Evolutionary conservation across 305 asterid genomes (phyloP), one percentile per base, ranked within the genome.

Genomic region (Fraxinus floribunda): DNA sequence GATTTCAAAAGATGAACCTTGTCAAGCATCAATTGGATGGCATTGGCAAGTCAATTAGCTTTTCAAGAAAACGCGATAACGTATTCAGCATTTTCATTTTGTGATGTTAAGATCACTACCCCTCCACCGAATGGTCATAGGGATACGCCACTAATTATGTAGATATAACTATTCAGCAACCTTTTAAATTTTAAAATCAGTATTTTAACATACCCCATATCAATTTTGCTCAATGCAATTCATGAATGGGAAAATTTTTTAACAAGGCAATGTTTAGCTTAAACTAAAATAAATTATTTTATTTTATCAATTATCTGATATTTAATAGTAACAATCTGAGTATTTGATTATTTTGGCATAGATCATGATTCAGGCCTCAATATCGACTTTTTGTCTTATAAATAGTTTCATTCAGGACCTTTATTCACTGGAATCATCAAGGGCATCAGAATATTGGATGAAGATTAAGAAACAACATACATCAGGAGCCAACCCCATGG

Each of bases 401-500:
- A 11, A 82, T 1, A 75, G 76, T 49, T 16, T 38, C 62, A 81
- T 49, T 46, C 57, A 15, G 55, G 46, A 68, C 32, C 20, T 22
- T 34, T 57, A 79, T 77, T 10, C 30, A 75, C 57, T 39, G 80
- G 62, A 55, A 75, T 71, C 38, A 79, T 52, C 75, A 32, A 78
- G 52, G 20, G 71, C 41, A 78, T 60, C 36, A 35, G 8, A 68
- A 71, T 10, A 72, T 57, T 15, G 75, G 30, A 24, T 34, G 76
- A 68, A 76, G 57, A 70, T 41, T 39, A 60, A 76, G 83, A 71
- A 83, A 81, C 70, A 35, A 86, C 89, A 66, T 93, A 94, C 99
- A 88, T 94, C 98, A 75, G 98, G 99, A 84, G 91, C 89, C 91
- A 94, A 88, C 70, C 99, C 99, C 97, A 91, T 86, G 11, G 94